Conservation (phyloP, 805 yeast species). For the Nematodospora valgi region DNA sequence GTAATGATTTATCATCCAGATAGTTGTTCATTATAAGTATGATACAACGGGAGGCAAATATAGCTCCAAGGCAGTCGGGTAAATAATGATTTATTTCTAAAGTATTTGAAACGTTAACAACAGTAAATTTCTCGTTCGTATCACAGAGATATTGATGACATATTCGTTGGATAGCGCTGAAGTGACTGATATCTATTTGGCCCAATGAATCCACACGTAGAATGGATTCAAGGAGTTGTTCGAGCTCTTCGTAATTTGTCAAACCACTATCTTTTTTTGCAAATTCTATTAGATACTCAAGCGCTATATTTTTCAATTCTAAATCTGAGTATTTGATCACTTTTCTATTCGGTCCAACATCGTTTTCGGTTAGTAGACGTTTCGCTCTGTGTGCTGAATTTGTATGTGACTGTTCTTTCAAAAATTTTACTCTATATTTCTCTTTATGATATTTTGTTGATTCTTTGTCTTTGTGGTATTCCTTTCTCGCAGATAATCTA, state of each 20-base stretch:
- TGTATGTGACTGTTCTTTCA: conserved; percentile 13
- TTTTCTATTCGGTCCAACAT: neutral
- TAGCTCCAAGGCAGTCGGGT: neutral
- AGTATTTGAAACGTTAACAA: neutral
- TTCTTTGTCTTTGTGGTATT: conserved; percentile 15
- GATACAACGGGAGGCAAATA: conserved; percentile 24
- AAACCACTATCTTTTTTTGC: neutral
- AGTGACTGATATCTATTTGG: conserved; percentile 2
- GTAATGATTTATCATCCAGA: conserved; percentile 37
- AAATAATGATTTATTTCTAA: neutral
- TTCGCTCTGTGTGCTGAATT: neutral
- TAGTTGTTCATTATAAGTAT: conserved; percentile 34
- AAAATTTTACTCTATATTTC: conserved; percentile 15
- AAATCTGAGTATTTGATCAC: conserved; percentile 1
- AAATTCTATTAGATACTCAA: neutral
- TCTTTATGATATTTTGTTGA: conserved; percentile 16
- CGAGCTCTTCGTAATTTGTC: conserved; percentile 4
- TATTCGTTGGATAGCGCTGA: conserved; percentile 2
- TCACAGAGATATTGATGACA: conserved; percentile 4
- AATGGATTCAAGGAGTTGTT: conserved; percentile 1
- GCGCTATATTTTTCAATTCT: conserved; percentile 2
- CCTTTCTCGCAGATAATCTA: conserved; percentile 20
- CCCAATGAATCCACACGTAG: conserved; percentile 2
- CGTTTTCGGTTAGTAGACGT: neutral
- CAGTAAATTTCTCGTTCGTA: neutral